Evolutionary conservation across 2,329 filamentous ascomycete species (phyloP).

Genomic region (Pseudocercospora musae): DNA sequence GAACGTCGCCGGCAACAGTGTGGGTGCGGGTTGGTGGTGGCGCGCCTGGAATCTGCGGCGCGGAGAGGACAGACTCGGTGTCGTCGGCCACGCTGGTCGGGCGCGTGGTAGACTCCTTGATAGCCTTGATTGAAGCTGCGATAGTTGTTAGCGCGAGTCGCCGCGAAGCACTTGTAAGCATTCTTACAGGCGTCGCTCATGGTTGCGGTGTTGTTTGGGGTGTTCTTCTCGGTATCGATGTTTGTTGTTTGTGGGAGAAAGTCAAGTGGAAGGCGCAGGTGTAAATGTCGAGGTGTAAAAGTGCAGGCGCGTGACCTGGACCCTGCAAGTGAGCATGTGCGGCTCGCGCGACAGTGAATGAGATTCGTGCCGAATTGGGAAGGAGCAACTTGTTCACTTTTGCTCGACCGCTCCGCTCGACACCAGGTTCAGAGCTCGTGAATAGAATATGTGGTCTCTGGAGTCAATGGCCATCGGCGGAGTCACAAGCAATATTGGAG

Average conservation of each 20-base stretch:
- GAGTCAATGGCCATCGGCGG: neutral
- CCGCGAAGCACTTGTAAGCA: neutral
- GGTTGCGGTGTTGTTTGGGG: neutral
- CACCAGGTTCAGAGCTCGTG: neutral
- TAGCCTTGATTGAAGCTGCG: slow-evolving; percentile 2
- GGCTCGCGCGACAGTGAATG: neutral
- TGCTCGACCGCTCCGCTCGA: neutral
- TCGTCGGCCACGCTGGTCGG: slow-evolving; percentile 6
- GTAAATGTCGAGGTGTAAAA: neutral
- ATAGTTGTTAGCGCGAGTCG: neutral
- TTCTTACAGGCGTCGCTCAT: slow-evolving; percentile 12
- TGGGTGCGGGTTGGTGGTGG: slow-evolving; percentile 15
- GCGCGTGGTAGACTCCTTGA: slow-evolving; percentile 1
- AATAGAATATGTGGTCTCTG: neutral
- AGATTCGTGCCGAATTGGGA: neutral
- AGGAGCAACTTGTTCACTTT: neutral
- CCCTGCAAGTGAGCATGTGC: neutral
- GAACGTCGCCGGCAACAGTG: slow-evolving; percentile 15
- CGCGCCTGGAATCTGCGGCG: slow-evolving; percentile 7
- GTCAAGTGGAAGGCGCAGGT: neutral
- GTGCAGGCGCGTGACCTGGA: neutral
- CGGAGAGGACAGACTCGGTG: slow-evolving; percentile 9
- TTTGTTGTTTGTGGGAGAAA: slow-evolving; percentile 10
- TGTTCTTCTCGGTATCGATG: slow-evolving; percentile 1
- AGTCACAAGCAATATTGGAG: neutral